phyloP scores from a whole-genome alignment of 345 rosid species.

The Pelargonium nanum region DNA sequence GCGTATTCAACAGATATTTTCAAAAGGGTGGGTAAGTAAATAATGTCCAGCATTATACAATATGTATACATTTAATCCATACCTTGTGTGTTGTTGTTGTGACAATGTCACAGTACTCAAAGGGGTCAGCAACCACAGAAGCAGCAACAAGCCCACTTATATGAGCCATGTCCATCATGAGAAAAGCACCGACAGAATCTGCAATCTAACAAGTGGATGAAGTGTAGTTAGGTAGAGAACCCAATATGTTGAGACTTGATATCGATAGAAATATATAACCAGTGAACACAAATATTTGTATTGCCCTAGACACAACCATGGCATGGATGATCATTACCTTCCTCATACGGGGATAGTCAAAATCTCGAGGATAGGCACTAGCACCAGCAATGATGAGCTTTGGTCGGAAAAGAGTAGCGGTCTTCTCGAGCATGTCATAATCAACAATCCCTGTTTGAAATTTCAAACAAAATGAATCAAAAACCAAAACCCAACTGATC shows the following conservation, averaged over 20 bases:
- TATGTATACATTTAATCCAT: neutral
- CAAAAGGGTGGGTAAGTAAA: too few species aligned
- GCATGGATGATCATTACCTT: conserved; percentile 37
- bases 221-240: conserved; percentile 14
- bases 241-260: too few species aligned
- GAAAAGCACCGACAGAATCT: conserved; percentile 84
- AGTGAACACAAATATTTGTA: neutral
- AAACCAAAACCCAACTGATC: neutral
- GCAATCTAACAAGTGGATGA: conserved; percentile 50
- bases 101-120: conserved; percentile 80
- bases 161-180: conserved; percentile 99
- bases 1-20: neutral
- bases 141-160: conserved; percentile 94
- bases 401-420: conserved; percentile 76
- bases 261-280: too few species aligned
- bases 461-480: conserved; percentile 5
- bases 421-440: conserved; percentile 90
- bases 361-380: conserved; percentile 91
- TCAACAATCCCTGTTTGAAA: conserved; percentile 59
- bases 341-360: conserved; percentile 88
- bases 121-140: conserved; percentile 80
- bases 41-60: neutral
- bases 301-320: neutral
- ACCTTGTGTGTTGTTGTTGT: conserved; percentile 96
- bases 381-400: conserved; percentile 95